Evolutionary conservation across 148 eudicot genomes (phyloP).

Genomic region (Vaccinium myrtillus): DNA sequence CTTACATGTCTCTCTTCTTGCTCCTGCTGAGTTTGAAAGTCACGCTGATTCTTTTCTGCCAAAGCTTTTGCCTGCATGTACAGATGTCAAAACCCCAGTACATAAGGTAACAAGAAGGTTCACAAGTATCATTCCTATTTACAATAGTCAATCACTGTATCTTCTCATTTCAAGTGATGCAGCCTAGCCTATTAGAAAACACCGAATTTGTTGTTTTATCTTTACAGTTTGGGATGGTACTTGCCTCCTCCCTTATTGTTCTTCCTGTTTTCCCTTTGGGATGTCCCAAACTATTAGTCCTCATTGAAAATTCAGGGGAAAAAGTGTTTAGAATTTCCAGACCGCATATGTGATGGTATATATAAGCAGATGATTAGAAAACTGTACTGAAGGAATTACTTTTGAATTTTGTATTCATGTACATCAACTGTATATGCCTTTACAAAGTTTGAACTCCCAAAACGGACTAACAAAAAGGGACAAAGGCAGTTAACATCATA

Average conservation of each 20-base stretch:
- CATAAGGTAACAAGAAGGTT: not conserved
- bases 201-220: not conserved
- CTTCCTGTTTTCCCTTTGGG: not conserved
- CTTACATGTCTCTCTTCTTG: constrained; percentile 86
- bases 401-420: not conserved
- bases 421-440: not conserved
- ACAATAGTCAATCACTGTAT: not conserved
- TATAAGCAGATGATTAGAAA: not conserved
- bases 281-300: not conserved
- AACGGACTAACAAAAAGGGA: not conserved
- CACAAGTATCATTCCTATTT: not conserved
- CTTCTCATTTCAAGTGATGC: constrained; percentile 5
- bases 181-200: constrained; percentile 8
- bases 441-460: not conserved
- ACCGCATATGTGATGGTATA: not conserved
- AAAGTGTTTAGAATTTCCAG: not conserved
- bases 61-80: constrained; percentile 60
- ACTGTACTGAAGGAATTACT: not conserved
- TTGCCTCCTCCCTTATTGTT: not conserved
- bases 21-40: constrained; percentile 65
- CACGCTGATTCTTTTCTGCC: constrained; percentile 76
- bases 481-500: not conserved
- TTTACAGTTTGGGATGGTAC: not conserved
- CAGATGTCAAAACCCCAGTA: constrained; percentile 4
- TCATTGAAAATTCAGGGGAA: not conserved